A percentile compares a stretch with the other conserved stretches of the same genome.
Evolutionary conservation across 2,329 filamentous ascomycete genomes (phyloP).

Genomic region (Fusarium caatingaense): DNA sequence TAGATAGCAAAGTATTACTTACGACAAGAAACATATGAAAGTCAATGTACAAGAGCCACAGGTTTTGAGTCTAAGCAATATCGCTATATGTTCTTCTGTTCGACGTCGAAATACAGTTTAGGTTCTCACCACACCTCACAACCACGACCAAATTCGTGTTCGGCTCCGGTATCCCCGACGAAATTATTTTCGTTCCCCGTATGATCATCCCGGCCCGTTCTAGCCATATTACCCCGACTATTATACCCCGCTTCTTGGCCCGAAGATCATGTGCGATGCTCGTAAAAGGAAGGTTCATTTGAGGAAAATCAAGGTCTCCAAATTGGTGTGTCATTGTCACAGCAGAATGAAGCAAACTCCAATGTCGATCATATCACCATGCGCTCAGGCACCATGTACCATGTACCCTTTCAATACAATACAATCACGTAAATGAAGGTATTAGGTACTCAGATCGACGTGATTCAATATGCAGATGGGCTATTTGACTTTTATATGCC

Average conservation of each 20-base stretch:
- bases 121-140: neutral
- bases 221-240: neutral
- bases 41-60: no score
- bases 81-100: no score
- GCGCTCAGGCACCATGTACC: neutral
- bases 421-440: neutral
- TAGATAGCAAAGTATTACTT: neutral
- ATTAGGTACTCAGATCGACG: neutral
- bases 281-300: conserved; percentile 3
- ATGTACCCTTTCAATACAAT: neutral
- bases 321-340: conserved; percentile 12
- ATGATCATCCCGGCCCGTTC: neutral
- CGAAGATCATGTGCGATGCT: conserved; percentile 10
- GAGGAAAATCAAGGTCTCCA: neutral
- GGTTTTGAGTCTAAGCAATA: no score
- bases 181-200: neutral
- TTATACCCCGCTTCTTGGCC: conserved; percentile 14
- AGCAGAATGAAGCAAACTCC: neutral
- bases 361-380: conserved; percentile 4
- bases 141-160: neutral
- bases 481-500: neutral
- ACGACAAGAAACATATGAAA: no score
- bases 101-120: neutral
- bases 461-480: neutral
- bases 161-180: conserved; percentile 6